Conservation (phyloP, 2,329 filamentous ascomycete genomes). For the Dichotomopilus funicola region DNA sequence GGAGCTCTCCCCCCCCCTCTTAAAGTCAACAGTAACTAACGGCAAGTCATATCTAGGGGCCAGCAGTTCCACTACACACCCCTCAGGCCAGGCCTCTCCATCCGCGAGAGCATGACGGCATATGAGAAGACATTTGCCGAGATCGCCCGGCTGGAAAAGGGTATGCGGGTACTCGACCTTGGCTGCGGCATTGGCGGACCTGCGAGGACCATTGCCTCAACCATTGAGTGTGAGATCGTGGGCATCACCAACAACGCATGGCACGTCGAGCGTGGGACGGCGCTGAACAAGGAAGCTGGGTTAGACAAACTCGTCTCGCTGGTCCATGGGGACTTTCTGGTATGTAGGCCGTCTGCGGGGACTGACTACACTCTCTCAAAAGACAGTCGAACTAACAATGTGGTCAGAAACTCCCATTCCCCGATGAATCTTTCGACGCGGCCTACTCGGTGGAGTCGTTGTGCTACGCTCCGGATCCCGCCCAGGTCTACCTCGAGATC, state of each 20-base stretch:
- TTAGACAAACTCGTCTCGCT: constrained; percentile 59
- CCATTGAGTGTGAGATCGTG: constrained; percentile 60
- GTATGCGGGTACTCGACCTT: constrained; percentile 65
- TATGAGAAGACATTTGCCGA: constrained; percentile 74
- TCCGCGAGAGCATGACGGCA: constrained; percentile 65
- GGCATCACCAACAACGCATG: constrained; percentile 79
- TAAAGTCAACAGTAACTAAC: not conserved
- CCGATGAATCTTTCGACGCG: constrained; percentile 65
- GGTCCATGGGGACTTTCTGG: constrained; percentile 72
- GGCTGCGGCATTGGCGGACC: constrained; percentile 73
- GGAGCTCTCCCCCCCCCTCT: too few species aligned
- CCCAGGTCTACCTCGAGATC: constrained; percentile 68
- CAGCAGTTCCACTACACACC: constrained; percentile 74
- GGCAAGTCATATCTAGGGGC: constrained; percentile 38
- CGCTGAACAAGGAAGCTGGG: constrained; percentile 60
- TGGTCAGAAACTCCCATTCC: constrained; percentile 65
- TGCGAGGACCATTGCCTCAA: constrained; percentile 67
- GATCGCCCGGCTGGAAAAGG: constrained; percentile 58
- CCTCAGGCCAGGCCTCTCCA: constrained; percentile 62
- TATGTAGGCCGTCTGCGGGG: constrained; percentile 25
- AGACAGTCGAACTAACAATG: not conserved
- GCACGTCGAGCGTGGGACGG: constrained; percentile 66
- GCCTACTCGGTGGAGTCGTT: constrained; percentile 76
- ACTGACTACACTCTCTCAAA: not conserved
- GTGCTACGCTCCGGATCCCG: constrained; percentile 64